Base-by-base conservation (phyloP, 768 basidiomycete genomes). In the Thelephora aurantiotincta region DNA sequence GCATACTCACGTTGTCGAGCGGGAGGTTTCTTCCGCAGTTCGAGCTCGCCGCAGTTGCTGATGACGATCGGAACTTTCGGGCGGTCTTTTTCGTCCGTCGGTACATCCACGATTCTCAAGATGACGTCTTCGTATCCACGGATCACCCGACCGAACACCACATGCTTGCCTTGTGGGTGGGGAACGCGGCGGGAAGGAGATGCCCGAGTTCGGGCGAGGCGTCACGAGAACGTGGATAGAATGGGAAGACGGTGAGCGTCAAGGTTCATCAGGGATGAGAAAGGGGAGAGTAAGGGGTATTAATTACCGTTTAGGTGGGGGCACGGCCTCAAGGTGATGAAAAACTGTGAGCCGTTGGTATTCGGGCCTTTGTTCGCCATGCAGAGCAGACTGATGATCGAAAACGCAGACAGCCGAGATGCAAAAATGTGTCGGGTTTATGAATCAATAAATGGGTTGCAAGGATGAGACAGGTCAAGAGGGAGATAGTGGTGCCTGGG, bases 311-410 rank as follows among this genome's bases (percentile, higher is more conserved):
- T 73, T 41, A 89, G 61, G 59, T 89, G 85, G 3, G 80, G 75
- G 51, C 83, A 78, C 13, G 75, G 71, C n/a, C 74, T 70, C 11
- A 93, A 70, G 18, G 90, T 89, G 51, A 92, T 69, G 59, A 93
- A 92, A 59, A 83, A 93, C 53, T 93, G 90, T 1, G 82, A 85
- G 34, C 81, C 79, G 53, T 92, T 93, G 33, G 90, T 92, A 62
- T 84, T 68, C 0, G 82, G 78, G 2, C 85, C 85, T 52, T 75
- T 74, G 61, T 94, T 94, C 9, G 90, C 90, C 91, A 93, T 94
- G 56, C 86, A 88, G 11, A 94, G 66, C 22, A 93, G 65, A 11
- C 78, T 80, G 54, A 9, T 5, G 19, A 6, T 22, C 26, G 26
- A 30, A 9, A 30, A 30, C 26, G 9, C 26, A 30, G 26, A 4